phyloP scores from a whole-genome alignment of 495 filamentous ascomycete species.

The Penicillium canescens region DNA sequence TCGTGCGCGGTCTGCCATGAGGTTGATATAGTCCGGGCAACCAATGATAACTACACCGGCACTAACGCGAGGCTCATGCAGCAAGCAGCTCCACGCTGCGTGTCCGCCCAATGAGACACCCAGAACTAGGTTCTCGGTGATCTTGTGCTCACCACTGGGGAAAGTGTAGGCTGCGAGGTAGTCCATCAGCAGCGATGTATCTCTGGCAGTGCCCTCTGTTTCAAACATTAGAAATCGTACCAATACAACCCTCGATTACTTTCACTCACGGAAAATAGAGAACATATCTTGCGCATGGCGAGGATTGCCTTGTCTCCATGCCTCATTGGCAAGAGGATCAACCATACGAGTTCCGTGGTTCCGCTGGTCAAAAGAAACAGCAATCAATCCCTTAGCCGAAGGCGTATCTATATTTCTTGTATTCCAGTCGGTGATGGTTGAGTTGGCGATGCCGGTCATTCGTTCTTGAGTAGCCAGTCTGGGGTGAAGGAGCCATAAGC shows the following conservation, averaged over 20 bases:
- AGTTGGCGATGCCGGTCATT: constrained; percentile 64
- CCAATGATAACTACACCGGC: constrained; percentile 81
- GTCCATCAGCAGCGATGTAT: constrained; percentile 70
- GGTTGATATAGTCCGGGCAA: constrained; percentile 80
- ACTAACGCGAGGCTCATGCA: constrained; percentile 74
- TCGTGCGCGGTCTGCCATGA: constrained; percentile 76
- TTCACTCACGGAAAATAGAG: constrained; percentile 54
- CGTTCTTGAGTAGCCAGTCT: constrained; percentile 64
- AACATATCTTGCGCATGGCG: constrained; percentile 91
- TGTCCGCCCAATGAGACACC: constrained; percentile 90
- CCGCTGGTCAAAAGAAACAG: constrained; percentile 81
- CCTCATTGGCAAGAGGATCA: constrained; percentile 58
- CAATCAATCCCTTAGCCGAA: constrained; percentile 61
- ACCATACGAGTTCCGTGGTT: constrained; percentile 82
- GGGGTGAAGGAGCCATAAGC: constrained; percentile 86
- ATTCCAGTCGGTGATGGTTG: constrained; percentile 62
- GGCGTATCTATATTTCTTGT: constrained; percentile 22
- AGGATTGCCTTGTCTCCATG: constrained; percentile 78
- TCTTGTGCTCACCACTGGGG: constrained; percentile 44
- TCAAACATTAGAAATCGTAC: background rate
- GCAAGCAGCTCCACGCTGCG: constrained; percentile 77
- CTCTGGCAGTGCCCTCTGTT: constrained; percentile 69
- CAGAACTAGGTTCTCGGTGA: constrained; percentile 71
- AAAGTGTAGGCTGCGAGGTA: constrained; percentile 77
- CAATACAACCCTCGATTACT: background rate